Percentiles rank a stretch among this genome's conserved stretches.
phyloP scores from a whole-genome alignment of 75 land plant species.

The Ceratopteris richardii region DNA sequence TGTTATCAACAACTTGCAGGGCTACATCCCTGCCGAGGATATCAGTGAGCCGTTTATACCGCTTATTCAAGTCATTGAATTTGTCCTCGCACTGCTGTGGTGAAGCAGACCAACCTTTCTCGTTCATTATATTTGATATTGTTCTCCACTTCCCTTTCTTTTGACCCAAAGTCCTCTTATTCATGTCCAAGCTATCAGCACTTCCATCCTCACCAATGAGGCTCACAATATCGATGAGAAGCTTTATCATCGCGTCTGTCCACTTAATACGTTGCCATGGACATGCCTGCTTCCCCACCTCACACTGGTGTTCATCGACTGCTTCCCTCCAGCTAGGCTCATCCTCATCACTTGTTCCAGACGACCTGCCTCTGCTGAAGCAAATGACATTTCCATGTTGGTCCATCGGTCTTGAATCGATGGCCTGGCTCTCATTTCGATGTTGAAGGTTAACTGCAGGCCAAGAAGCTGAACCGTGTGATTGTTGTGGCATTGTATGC shows the following conservation, averaged over 20 bases:
- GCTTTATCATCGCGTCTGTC: conserved; percentile 54
- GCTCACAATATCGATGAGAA: conserved; percentile 49
- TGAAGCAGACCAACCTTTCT: conserved; percentile 49
- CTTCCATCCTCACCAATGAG: conserved; percentile 19
- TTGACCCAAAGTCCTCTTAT: conserved; percentile 34
- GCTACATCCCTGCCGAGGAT: conserved; percentile 51
- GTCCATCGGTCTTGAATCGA: too few relatives aligned
- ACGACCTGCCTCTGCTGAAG: not conserved
- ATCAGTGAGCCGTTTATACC: conserved; percentile 63
- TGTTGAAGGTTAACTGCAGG: too few relatives aligned
- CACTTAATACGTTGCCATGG: conserved; percentile 76
- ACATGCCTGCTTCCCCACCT: conserved; percentile 30
- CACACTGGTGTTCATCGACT: conserved; percentile 16
- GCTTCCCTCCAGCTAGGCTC: conserved; percentile 11
- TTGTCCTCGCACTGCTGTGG: conserved; percentile 81
- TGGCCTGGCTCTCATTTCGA: too few relatives aligned
- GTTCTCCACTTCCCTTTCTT: conserved; percentile 79
- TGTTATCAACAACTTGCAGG: conserved; percentile 58
- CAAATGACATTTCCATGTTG: too few relatives aligned
- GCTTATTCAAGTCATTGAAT: conserved; percentile 68
- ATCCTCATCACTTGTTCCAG: conserved; percentile 16
- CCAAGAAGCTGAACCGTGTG: too few relatives aligned
- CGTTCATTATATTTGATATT: conserved; percentile 51
- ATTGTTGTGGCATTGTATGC: too few relatives aligned
- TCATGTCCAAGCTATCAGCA: conserved; percentile 13